Percentiles rank a stretch among this genome's conserved stretches.
These are phyloP conservation scores for Teunomyces atbi DNA, from an alignment of 805 yeast genomes.

Conservation along the genomic window DNA sequence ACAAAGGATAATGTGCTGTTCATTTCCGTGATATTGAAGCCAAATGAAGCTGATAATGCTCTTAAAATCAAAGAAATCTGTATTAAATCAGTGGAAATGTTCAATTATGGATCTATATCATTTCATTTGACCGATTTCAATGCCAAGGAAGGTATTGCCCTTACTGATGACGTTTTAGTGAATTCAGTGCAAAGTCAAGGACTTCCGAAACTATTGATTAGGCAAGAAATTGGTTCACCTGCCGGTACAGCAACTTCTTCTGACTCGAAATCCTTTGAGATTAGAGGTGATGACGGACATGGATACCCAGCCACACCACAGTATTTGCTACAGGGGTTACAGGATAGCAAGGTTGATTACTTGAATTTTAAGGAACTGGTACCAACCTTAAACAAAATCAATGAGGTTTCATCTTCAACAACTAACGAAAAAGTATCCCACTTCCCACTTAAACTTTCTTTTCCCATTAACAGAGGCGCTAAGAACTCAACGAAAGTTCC, in stretches of 20 bases:
- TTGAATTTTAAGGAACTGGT: constrained; percentile 52
- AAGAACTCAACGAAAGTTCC: constrained; percentile 10
- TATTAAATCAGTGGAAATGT: constrained; percentile 34
- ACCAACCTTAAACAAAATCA: background rate
- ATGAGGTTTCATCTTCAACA: background rate
- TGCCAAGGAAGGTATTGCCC: constrained; percentile 52
- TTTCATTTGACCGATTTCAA: constrained; percentile 71
- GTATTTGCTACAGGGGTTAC: constrained; percentile 48
- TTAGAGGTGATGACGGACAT: constrained; percentile 39
- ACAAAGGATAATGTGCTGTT: constrained; percentile 64
- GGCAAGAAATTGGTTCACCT: constrained; percentile 34
- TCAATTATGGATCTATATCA: constrained; percentile 30
- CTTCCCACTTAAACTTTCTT: constrained; percentile 18
- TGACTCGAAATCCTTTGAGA: constrained; percentile 53
- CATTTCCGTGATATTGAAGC: constrained; percentile 42
- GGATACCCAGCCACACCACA: constrained; percentile 69
- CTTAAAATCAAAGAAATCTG: constrained; percentile 39
- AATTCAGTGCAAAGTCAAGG: constrained; percentile 23
- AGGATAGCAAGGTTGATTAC: constrained; percentile 49
- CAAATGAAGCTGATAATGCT: constrained; percentile 16
- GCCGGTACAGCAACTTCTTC: constrained; percentile 46
- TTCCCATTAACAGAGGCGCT: constrained; percentile 8
- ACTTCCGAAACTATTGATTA: constrained; percentile 25
- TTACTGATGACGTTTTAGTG: constrained; percentile 50
- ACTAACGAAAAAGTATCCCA: background rate